Conservation (phyloP, 345 rosid species). For the Cardiospermum halicacabum region DNA sequence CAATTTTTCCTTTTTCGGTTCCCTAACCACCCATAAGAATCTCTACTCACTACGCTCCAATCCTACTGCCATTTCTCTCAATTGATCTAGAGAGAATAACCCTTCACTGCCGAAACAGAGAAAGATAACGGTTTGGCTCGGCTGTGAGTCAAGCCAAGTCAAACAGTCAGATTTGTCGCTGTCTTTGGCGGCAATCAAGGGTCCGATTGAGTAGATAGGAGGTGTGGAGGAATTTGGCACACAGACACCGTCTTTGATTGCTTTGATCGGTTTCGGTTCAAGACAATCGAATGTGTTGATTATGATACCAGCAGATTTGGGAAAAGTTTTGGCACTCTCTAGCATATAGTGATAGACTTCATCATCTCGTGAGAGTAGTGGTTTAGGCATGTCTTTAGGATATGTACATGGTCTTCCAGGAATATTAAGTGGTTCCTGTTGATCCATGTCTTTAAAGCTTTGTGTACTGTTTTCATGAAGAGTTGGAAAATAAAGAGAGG, state of each 20-base stretch:
- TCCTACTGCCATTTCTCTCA: conserved; percentile 42
- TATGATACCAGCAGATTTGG: conserved; percentile 40
- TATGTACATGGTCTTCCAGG: conserved; percentile 43
- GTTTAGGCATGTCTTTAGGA: conserved; percentile 22
- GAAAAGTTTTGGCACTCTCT: conserved; percentile 8
- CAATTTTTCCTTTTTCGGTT: conserved; percentile 5
- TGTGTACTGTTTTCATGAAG: conserved; percentile 26
- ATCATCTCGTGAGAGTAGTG: conserved; percentile 25
- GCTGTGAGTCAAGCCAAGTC: conserved; percentile 48
- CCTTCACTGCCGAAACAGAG: conserved; percentile 65
- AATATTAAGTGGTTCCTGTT: conserved; percentile 17
- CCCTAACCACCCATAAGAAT: conserved; percentile 54
- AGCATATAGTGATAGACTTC: conserved; percentile 24
- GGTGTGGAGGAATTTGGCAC: conserved; percentile 28
- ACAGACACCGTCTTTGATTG: conserved; percentile 42
- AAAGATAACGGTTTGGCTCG: conserved; percentile 40
- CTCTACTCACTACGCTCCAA: conserved; percentile 44
- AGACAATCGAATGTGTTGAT: conserved; percentile 51
- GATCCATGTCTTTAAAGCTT: conserved; percentile 38
- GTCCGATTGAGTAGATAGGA: conserved; percentile 51
- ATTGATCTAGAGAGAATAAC: conserved; percentile 32
- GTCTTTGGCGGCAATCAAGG: conserved; percentile 27
- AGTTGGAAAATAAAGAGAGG: conserved; percentile 26
- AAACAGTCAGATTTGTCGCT: conserved; percentile 21
- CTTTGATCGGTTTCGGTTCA: conserved; percentile 34